Percentiles rank a stretch among this genome's conserved stretches.
Evolutionary conservation across 75 land plant species (phyloP).

Genomic region (Cunninghamia lanceolata): DNA sequence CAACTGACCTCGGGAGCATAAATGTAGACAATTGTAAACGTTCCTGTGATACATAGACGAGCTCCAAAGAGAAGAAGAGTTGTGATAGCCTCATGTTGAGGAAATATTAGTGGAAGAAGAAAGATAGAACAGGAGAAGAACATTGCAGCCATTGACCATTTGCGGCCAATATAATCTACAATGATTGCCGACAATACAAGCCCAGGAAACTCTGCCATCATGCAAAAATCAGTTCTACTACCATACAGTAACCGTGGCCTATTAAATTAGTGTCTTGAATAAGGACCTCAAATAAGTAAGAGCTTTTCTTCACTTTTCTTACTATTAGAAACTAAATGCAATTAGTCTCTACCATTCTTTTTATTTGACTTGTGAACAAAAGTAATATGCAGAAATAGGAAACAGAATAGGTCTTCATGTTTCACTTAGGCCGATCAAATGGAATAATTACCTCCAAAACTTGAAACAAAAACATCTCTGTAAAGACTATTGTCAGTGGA

Average conservation of each 20-base stretch:
- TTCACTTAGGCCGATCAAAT: neutral
- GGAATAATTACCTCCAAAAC: conserved; percentile 53
- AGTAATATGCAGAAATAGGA: neutral
- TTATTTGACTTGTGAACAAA: conserved; percentile 29
- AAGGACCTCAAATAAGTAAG: neutral
- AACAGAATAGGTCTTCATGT: neutral
- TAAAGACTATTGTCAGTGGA: conserved; percentile 36
- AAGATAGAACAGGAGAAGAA: conserved; percentile 63
- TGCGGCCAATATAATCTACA: conserved; percentile 77
- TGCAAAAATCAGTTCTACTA: neutral
- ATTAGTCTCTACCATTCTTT: neutral
- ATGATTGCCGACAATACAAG: conserved; percentile 65
- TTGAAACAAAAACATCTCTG: conserved; percentile 74
- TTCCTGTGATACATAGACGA: conserved; percentile 71
- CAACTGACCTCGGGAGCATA: conserved; percentile 91
- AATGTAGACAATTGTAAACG: conserved; percentile 82
- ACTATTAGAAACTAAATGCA: neutral
- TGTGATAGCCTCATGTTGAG: conserved; percentile 51
- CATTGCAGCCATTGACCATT: conserved; percentile 80
- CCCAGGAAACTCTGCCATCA: conserved; percentile 76
- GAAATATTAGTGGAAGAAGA: conserved; percentile 58
- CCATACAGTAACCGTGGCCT: neutral
- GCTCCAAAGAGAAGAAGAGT: conserved; percentile 74
- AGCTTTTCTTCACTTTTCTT: neutral
- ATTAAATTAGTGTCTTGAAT: neutral